These are phyloP conservation scores for Paecilomyces dactylethromorphus DNA, from an alignment of 2,329 filamentous ascomycete genomes.

Conservation along the genomic window DNA sequence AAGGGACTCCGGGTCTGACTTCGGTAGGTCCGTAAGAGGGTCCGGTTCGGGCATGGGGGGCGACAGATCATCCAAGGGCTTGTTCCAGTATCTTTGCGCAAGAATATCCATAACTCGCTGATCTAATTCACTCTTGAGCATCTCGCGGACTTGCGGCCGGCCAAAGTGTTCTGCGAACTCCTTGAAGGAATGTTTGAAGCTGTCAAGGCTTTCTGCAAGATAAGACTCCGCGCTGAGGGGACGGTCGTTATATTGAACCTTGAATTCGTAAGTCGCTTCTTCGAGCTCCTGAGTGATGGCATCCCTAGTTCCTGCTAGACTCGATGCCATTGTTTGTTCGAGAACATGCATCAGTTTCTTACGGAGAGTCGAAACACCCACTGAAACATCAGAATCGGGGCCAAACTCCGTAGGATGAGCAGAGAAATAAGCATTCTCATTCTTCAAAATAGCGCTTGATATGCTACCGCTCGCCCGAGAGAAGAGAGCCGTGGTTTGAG, in stretches of 20 bases:
- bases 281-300: conserved; percentile 92
- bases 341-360: conserved; percentile 97
- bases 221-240: conserved; percentile 94
- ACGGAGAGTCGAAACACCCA: conserved; percentile 79
- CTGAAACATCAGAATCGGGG: conserved; percentile 61
- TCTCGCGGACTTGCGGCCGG: conserved; percentile 76
- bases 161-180: conserved; percentile 87
- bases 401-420: conserved; percentile 77
- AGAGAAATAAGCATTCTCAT: conserved; percentile 82
- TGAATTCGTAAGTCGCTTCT: conserved; percentile 97
- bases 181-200: conserved; percentile 97
- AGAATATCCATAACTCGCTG: conserved; percentile 91
- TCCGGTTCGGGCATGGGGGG: conserved; percentile 62
- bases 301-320: conserved; percentile 80
- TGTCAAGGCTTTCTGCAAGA: conserved; percentile 86
- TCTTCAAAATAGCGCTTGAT: conserved; percentile 72
- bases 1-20: conserved; percentile 73
- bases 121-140: conserved; percentile 87
- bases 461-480: conserved; percentile 76
- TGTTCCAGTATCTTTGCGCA: conserved; percentile 95
- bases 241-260: conserved; percentile 97
- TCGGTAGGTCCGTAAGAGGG: conserved; percentile 69
- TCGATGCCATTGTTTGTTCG: conserved; percentile 94
- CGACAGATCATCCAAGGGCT: conserved; percentile 78
- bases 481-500: conserved; percentile 63